phyloP scores from a whole-genome alignment of 495 filamentous ascomycete species.

The Penicillium soppii region DNA sequence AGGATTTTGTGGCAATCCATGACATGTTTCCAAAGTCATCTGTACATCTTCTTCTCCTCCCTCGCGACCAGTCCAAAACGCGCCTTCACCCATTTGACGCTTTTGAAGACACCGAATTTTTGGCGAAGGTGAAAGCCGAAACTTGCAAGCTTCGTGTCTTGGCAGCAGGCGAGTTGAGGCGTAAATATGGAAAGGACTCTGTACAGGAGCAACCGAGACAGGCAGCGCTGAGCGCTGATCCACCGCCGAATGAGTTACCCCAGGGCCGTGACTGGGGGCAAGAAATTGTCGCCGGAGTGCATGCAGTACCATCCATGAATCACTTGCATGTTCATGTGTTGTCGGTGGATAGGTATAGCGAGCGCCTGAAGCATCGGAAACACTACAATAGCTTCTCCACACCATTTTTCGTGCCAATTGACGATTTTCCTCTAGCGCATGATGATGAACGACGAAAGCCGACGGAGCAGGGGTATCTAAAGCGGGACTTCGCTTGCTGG shows the following conservation, averaged over 20 bases:
- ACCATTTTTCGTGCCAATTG: conserved; percentile 79
- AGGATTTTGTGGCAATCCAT: conserved; percentile 74
- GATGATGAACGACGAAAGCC: conserved; percentile 61
- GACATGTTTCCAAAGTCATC: conserved; percentile 84
- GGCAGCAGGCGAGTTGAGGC: conserved; percentile 73
- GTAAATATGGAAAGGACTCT: conserved; percentile 65
- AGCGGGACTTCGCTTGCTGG: conserved; percentile 75
- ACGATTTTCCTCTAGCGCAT: conserved; percentile 70
- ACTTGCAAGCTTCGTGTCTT: conserved; percentile 58
- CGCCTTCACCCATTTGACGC: conserved; percentile 75
- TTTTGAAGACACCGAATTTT: conserved; percentile 69
- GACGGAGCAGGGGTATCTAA: conserved; percentile 54
- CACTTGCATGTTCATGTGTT: conserved; percentile 92
- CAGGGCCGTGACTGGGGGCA: conserved; percentile 71
- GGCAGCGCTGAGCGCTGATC: conserved; percentile 49
- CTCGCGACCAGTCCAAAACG: conserved; percentile 62
- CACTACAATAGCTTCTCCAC: conserved; percentile 94
- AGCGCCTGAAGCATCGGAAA: conserved; percentile 71
- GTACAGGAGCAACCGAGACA: conserved; percentile 56
- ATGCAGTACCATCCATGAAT: conserved; percentile 87
- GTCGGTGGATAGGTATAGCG: conserved; percentile 67
- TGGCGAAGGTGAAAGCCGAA: conserved; percentile 61
- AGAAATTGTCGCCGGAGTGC: conserved; percentile 78
- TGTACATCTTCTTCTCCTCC: conserved; percentile 83
- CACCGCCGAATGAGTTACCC: conserved; percentile 54